Conservation (phyloP, 2,329 filamentous ascomycete species). For the Fusarium sacchari region DNA sequence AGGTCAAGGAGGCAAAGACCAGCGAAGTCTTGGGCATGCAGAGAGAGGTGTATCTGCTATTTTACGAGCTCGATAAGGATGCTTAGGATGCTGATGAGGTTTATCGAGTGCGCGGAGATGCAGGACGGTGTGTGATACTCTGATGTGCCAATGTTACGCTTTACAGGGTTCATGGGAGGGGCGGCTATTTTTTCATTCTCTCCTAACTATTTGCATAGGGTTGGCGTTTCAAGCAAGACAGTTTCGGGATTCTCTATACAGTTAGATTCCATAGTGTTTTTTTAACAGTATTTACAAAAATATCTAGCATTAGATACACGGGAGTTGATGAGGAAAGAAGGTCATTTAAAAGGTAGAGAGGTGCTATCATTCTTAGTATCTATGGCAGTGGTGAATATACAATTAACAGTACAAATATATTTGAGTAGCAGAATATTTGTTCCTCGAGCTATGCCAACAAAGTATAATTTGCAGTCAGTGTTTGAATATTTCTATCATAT, state of each 20-base stretch:
- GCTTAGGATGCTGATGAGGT: conserved; percentile 34
- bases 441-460: not conserved
- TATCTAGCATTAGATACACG: conserved; percentile 3
- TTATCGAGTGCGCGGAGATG: not conserved
- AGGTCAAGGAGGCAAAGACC: conserved; percentile 93
- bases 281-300: not conserved
- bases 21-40: conserved; percentile 92
- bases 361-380: not conserved
- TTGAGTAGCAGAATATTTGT: not conserved
- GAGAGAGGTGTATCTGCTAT: conserved; percentile 93
- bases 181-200: conserved; percentile 1
- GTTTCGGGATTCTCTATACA: conserved; percentile 8
- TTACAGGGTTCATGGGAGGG: not conserved
- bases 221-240: conserved; percentile 35
- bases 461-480: not conserved
- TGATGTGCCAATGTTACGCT: not conserved
- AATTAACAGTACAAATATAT: not conserved
- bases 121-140: not conserved
- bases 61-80: conserved; percentile 84
- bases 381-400: not conserved
- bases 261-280: conserved; percentile 26
- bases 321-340: not conserved
- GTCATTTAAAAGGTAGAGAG: not conserved
- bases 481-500: not conserved
- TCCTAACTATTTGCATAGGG: conserved; percentile 36